Evolutionary conservation across 352 stramenopile species (phyloP).

Genomic region (Globisporangium uncinulatum): DNA sequence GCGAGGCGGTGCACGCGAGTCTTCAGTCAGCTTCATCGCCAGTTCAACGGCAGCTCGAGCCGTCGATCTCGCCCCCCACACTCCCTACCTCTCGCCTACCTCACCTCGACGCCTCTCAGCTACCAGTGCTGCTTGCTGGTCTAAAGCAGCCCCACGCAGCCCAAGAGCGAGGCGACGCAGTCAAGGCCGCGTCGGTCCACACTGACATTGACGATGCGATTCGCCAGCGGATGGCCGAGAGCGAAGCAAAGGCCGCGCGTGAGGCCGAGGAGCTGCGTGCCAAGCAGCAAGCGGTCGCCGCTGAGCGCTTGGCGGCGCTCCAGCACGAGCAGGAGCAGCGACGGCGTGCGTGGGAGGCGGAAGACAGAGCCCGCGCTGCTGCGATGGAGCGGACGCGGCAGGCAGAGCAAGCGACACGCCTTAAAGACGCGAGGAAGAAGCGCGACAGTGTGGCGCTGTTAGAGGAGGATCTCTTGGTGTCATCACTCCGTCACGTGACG

Average conservation of each 20-base stretch:
- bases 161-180: neutral
- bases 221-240: conserved; percentile 29
- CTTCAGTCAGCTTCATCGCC: neutral
- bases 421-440: conserved; percentile 18
- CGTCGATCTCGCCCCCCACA: neutral
- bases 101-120: neutral
- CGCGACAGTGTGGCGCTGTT: conserved; percentile 28
- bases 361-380: conserved; percentile 42
- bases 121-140: neutral
- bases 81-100: neutral
- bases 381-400: conserved; percentile 43
- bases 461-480: conserved; percentile 11
- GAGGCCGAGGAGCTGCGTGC: conserved; percentile 39
- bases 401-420: conserved; percentile 31
- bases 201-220: conserved; percentile 38
- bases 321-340: conserved; percentile 60
- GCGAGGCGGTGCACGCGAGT: conserved; percentile 2
- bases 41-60: neutral
- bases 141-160: neutral
- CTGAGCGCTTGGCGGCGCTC: conserved; percentile 50
- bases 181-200: conserved; percentile 8
- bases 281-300: conserved; percentile 39
- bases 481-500: conserved; percentile 5
- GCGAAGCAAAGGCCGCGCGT: conserved; percentile 32
- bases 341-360: conserved; percentile 60